Evolutionary conservation across 176 grass and related monocot species (phyloP), one percentile per base, ranked within the genome.

Genomic region (Musa beccarii): DNA sequence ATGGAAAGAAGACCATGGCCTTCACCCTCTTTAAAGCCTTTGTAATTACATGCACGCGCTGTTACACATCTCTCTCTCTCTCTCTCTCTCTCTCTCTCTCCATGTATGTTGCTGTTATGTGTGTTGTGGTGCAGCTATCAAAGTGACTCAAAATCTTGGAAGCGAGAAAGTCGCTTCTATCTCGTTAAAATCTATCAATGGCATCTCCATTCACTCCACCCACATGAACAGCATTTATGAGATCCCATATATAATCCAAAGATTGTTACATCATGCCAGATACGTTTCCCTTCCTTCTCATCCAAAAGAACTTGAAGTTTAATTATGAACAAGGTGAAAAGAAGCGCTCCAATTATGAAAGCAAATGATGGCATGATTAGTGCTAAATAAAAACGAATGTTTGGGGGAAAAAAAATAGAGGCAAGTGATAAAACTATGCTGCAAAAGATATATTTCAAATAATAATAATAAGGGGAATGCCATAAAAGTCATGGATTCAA

Each of bases 181-280:
- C 10, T 79, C 49, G 69, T 84, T 79, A 79, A 76, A 57, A 79
- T 67, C 82, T 79, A 84, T 71, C 63, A 65, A 76, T 23, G 72
- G 83, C 78, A 81, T 81, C 83, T 73, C 43, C 59, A 43, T 74
- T 73, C 59, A 75, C 63, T 66, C 53, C 55, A 74, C 50, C 69
- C 24, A 49, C 61, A 76, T 54, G 28, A 80, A 59, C 64, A 69
- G 76, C 79, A 82, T 75, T 76, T 53, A 85, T 74, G 63, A 2
- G 19, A 49, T 9, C 11, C 49, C 17, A 50, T 63, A 19, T 63
- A 22, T 49, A 61, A 11, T 69, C 51, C 57, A 9, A 43, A 43
- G 34, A 4, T 43, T 43, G 34, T 43, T 43, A 43, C 34, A 43
- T 43, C 34, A 43, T 34, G 34, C 5, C 34, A 34, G 3, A 34